phyloP scores from a whole-genome alignment of 2,329 filamentous ascomycete genomes.

The Penicillium sp. region DNA sequence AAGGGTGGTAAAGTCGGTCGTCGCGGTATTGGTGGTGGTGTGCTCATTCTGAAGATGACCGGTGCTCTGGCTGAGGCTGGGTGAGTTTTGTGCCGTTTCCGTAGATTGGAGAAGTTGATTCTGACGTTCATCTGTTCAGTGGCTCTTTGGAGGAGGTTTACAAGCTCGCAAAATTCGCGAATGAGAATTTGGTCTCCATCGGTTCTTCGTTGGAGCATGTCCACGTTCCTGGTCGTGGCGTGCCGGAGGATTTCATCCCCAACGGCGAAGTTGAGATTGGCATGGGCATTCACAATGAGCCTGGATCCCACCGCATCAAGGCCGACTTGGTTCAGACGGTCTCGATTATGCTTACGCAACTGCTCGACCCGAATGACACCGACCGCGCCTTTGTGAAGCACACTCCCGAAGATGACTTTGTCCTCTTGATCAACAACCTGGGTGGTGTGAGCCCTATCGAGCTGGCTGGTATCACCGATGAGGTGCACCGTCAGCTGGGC shows the following conservation, averaged over 20 bases:
- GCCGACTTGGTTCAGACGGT: conserved; percentile 54
- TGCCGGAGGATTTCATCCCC: conserved; percentile 54
- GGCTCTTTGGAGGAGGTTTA: conserved; percentile 69
- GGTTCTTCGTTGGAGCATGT: conserved; percentile 86
- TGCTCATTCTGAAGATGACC: conserved; percentile 86
- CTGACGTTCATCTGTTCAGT: conserved; percentile 21
- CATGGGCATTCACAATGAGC: conserved; percentile 73
- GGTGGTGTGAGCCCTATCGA: conserved; percentile 69
- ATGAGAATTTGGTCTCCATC: conserved; percentile 78
- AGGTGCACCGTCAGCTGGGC: conserved; percentile 64
- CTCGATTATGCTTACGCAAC: conserved; percentile 65
- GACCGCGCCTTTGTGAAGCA: conserved; percentile 65
- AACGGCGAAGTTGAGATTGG: conserved; percentile 66
- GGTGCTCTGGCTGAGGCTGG: conserved; percentile 79
- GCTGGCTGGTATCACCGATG: conserved; percentile 67
- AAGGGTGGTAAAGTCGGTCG: conserved; percentile 90
- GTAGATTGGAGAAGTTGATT: not conserved
- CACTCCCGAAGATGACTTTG: conserved; percentile 60
- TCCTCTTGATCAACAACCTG: conserved; percentile 69
- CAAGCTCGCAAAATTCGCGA: conserved; percentile 68
- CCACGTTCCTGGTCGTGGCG: conserved; percentile 80
- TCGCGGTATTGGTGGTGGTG: conserved; percentile 86
- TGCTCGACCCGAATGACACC: conserved; percentile 63
- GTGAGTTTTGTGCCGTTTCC: conserved; percentile 34
- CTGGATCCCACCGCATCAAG: conserved; percentile 56